Evolutionary conservation across 2,329 filamentous ascomycete species (phyloP).

Genomic region (Penicillium sp.): DNA sequence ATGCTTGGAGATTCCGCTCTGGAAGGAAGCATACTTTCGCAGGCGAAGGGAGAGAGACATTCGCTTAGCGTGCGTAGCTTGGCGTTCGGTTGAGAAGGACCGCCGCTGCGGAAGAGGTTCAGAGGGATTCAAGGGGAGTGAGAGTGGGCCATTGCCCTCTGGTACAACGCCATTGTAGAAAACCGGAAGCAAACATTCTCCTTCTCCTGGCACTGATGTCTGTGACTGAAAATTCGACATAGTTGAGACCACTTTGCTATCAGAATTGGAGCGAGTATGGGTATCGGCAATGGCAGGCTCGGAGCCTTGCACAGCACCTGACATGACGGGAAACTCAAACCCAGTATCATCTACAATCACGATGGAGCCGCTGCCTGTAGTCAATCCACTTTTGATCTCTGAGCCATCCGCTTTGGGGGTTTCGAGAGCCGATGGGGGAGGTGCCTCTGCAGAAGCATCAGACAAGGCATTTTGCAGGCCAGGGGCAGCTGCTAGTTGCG

Average conservation of each 20-base stretch:
- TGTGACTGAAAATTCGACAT: slow-evolving; percentile 18
- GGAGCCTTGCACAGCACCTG: slow-evolving; percentile 36
- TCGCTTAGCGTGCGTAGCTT: slow-evolving; percentile 27
- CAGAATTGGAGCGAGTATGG: background rate
- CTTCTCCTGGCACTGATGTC: slow-evolving; percentile 26
- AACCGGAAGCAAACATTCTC: slow-evolving; percentile 33
- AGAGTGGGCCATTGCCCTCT: slow-evolving; percentile 13
- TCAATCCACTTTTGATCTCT: slow-evolving; percentile 59
- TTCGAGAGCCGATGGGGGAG: slow-evolving; percentile 8
- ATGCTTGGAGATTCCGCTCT: slow-evolving; percentile 43
- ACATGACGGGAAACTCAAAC: slow-evolving; percentile 41
- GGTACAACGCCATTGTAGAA: slow-evolving; percentile 30
- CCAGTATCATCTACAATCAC: slow-evolving; percentile 75
- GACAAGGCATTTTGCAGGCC: slow-evolving; percentile 11
- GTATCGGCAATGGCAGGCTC: background rate
- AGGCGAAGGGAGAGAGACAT: slow-evolving; percentile 39
- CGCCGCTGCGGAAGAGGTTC: slow-evolving; percentile 23
- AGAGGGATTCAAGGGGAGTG: slow-evolving; percentile 20
- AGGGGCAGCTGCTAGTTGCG: slow-evolving; percentile 7
- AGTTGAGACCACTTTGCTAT: background rate
- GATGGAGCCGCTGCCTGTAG: slow-evolving; percentile 84
- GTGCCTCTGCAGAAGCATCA: slow-evolving; percentile 3
- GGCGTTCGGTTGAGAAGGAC: slow-evolving; percentile 33
- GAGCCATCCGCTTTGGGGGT: slow-evolving; percentile 30
- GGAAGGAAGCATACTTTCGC: slow-evolving; percentile 50